Percentiles rank a stretch among this genome's conserved stretches.
Conservation (phyloP, 1,284 basidiomycete genomes). For the Nidula niveotomentosa region DNA sequence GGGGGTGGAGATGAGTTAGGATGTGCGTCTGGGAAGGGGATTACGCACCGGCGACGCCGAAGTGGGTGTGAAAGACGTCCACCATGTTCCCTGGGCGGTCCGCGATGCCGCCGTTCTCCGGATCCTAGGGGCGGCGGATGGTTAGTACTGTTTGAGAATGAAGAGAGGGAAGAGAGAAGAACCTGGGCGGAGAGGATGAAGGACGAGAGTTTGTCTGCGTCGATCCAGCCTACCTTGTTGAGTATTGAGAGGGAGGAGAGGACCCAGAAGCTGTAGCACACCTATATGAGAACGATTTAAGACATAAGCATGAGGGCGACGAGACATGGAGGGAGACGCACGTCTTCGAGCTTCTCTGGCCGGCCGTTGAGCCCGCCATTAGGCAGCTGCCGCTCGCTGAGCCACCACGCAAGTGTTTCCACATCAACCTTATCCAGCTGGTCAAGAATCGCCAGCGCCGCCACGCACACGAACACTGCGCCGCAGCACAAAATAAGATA, state of each 20-base stretch:
- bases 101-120: constrained; percentile 90
- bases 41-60: constrained; percentile 84
- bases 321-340: constrained; percentile 38
- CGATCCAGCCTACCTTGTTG: constrained; percentile 87
- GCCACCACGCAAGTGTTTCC: constrained; percentile 86
- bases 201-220: constrained; percentile 72
- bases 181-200: constrained; percentile 94
- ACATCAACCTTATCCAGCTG: constrained; percentile 77
- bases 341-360: constrained; percentile 98
- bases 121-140: constrained; percentile 55
- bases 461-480: constrained; percentile 91
- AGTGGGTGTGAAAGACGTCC: constrained; percentile 96
- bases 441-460: constrained; percentile 85
- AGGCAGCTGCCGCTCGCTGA: constrained; percentile 90
- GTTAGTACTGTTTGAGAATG: constrained; percentile 2
- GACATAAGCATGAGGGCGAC: not conserved
- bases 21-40: not conserved
- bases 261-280: constrained; percentile 99
- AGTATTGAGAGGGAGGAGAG: constrained; percentile 88
- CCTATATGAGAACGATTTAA: constrained; percentile 44
- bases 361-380: constrained; percentile 95
- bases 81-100: constrained; percentile 93
- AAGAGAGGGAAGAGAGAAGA: constrained; percentile 14
- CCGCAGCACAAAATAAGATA: not conserved
- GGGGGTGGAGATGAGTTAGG: not conserved